These are phyloP conservation scores for Jimgerdemannia flammicorona DNA, from an alignment of 192 early-diverging fungal species.

Conservation along the genomic window DNA sequence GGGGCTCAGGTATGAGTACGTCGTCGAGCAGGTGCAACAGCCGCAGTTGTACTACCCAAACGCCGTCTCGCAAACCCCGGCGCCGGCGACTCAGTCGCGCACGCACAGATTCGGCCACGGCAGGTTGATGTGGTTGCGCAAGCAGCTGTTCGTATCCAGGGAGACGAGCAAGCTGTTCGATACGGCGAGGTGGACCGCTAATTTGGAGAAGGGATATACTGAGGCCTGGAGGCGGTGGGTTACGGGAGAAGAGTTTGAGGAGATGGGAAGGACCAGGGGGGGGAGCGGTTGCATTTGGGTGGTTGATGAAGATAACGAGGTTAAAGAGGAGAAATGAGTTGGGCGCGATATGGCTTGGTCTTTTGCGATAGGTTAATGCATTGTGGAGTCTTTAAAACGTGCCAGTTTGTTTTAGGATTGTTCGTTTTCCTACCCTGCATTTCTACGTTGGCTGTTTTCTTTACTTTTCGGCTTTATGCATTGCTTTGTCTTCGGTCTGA, in stretches of 20 bases:
- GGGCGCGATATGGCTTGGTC: not conserved
- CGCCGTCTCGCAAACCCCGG: not conserved
- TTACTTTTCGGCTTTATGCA: no score
- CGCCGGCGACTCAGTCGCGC: slow-evolving; percentile 13
- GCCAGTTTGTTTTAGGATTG: no score
- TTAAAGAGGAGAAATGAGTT: slow-evolving; percentile 3
- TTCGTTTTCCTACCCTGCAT: no score
- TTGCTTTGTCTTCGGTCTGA: no score
- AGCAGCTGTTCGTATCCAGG: slow-evolving; percentile 68
- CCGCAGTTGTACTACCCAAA: not conserved
- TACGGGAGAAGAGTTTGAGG: slow-evolving; percentile 52
- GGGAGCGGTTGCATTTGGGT: slow-evolving; percentile 37
- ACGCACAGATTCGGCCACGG: slow-evolving; percentile 43
- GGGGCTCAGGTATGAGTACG: slow-evolving; percentile 42
- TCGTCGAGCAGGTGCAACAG: slow-evolving; percentile 2
- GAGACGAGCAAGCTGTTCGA: slow-evolving; percentile 85
- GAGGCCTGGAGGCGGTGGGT: slow-evolving; percentile 78
- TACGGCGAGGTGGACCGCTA: slow-evolving; percentile 80
- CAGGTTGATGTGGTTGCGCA: slow-evolving; percentile 59
- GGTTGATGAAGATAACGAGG: slow-evolving; percentile 32
- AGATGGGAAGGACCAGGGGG: slow-evolving; percentile 12
- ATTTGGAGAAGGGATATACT: slow-evolving; percentile 67
- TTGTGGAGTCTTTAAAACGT: not conserved
- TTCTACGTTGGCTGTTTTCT: no score
- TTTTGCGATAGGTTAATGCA: not conserved